Base-by-base conservation (phyloP, 2,329 filamentous ascomycete genomes). In the Trichoderma endophyticum region DNA sequence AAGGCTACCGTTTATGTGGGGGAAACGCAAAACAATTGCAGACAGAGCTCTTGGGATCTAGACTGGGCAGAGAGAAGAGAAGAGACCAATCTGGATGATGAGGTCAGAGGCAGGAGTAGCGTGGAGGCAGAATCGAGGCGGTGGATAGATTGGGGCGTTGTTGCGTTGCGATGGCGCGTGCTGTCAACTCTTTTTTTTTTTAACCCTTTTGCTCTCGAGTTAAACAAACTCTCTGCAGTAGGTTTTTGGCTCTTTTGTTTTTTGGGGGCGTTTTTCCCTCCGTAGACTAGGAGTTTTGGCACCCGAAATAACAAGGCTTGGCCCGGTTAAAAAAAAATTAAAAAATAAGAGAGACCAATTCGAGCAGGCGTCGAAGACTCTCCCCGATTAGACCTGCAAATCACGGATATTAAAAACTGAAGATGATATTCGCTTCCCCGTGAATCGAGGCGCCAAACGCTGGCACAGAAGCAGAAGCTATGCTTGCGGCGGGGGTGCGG, bases 51-150 rank as follows among this genome's bases (percentile, higher is more conserved):
- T 39, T 60, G 57, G 57, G 66, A 62, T 34, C 32, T 26, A 32
- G 56, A 26, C 60, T 48, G 54, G 39, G 39, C 39, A 71, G 73
- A 66, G 75, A 75, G 74, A 73, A 67, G 74, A 75, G 75, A 73
- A 74, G 24, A 69, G 63, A 75, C 74, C 73, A 77, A 76, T 77
- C 79, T 78, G 77, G 78, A 76, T 76, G 79, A 82, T 82, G 82
- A 83, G 82, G 82, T 83, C 81, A 83, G 81, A 82, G 79, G 79
- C 77, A 68, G 65, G 32, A 15, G 64, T 71, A 70, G 68, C 71
- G 68, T 32, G 68, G 56, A 67, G 65, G 72, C 59, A 71, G 72
- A 72, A 73, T 70, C 72, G 73, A 76, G 75, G 72, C 74, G 71
- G 73, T 71, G 74, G 59, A 70, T 62, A 54, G 21, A 59, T 36